Evolutionary conservation across 1,284 basidiomycete genomes (phyloP), one percentile per base, ranked within the genome.

Genomic region (Paramarasmius palmivorus): DNA sequence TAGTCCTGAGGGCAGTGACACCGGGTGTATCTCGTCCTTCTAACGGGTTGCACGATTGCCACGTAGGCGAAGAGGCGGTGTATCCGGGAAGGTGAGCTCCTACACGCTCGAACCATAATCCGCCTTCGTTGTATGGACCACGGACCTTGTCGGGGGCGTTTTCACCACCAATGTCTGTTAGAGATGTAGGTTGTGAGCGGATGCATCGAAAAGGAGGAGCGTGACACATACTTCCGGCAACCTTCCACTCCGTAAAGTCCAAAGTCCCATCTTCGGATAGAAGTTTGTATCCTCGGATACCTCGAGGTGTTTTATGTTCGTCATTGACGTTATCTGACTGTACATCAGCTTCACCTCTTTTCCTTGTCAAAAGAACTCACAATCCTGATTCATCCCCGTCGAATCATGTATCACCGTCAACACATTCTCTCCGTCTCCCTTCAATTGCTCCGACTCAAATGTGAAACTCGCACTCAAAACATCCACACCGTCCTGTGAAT

Each of bases 61-160:
- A 44, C 22, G 25, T 40, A 17, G 19, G 79, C 0, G 58, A 35
- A 1, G 72, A 68, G 14, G 65, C 65, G 41, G 77, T 67, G 56
- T 70, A 78, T 9, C 72, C 74, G 14, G 78, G 78, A 4, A 81
- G 67, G 58, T 79, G 77, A 2, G 70, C 68, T 36, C 69, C 78
- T 44, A 68, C 58, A 15, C 79, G 73, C 59, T 83, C 80, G 36
- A 72, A 78, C 60, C 72, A 76, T 51, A 78, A 71, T 0, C 81
- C 81, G 6, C 79, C 79, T 61, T 80, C 79, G 59, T 82, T 81
- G 42, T 78, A 73, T 1, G 75, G 69, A 2, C 76, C 73, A 12
- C 79, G 71, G 3, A 75, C 68, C 34, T 61, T 41, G 49, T 72
- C 70, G 4, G 68, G 70, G 5, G 68, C 67, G 51, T 69, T 63